Conservation (phyloP, 1,139 yeast genomes). For the Taphrina communis region DNA sequence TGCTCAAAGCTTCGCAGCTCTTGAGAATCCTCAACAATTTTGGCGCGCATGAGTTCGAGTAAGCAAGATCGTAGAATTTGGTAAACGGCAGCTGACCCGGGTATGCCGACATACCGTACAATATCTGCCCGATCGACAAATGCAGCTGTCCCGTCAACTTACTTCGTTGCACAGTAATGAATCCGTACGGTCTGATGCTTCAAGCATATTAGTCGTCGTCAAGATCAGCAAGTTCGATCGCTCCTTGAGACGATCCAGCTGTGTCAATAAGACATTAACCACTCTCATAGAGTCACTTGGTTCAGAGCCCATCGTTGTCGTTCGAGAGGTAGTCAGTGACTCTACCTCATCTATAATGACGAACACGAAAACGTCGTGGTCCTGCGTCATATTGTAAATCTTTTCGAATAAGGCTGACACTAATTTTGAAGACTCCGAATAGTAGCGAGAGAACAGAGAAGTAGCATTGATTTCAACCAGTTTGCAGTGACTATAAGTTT, state of each 20-base stretch:
- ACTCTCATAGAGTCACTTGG: constrained; percentile 46
- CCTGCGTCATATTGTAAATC: constrained; percentile 43
- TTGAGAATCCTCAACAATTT: neutral
- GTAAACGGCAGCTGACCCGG: constrained; percentile 43
- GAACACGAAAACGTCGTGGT: constrained; percentile 44
- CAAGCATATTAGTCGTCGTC: constrained; percentile 46
- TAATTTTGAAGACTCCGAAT: constrained; percentile 46
- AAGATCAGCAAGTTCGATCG: constrained; percentile 45
- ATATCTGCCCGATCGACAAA: constrained; percentile 46
- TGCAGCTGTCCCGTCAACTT: constrained; percentile 41
- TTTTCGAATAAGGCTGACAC: constrained; percentile 45
- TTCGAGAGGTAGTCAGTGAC: constrained; percentile 45
- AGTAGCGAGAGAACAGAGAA: constrained; percentile 46
- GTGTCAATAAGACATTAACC: constrained; percentile 46
- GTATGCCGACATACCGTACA: constrained; percentile 44
- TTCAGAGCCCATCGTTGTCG: constrained; percentile 43
- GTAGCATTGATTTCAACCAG: constrained; percentile 46
- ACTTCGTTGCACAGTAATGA: neutral
- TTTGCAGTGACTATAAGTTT: constrained; percentile 35
- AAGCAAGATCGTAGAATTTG: constrained; percentile 33
- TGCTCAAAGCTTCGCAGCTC: neutral
- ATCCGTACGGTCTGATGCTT: constrained; percentile 44
- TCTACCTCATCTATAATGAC: constrained; percentile 47
- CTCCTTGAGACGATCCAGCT: constrained; percentile 44
- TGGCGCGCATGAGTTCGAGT: constrained; percentile 16